Percentiles rank a stretch among this genome's conserved stretches.
These are phyloP conservation scores for Pulicaria dysenterica DNA, from an alignment of 129 eudicot genomes.

Conservation along the genomic window DNA sequence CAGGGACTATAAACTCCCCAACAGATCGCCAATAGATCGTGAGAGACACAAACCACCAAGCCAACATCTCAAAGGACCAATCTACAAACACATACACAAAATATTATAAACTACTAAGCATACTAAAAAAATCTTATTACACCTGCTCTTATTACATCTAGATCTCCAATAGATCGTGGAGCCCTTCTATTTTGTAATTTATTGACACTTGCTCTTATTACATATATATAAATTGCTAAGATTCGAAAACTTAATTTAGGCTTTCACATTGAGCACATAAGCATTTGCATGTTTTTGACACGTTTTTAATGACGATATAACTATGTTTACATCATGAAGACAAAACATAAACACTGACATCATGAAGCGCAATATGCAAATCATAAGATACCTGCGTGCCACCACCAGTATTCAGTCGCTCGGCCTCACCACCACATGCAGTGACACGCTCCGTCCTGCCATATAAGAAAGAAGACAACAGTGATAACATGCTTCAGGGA, in stretches of 20 bases:
- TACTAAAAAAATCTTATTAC: background rate
- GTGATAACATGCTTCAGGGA: no score
- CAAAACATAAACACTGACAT: background rate
- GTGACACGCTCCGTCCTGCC: constrained; percentile 88
- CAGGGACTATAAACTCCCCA: constrained; percentile 94
- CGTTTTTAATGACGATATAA: background rate
- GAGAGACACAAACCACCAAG: constrained; percentile 99
- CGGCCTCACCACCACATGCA: constrained; percentile 94
- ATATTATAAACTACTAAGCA: constrained; percentile 4
- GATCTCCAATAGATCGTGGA: no score
- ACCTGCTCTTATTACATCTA: no score
- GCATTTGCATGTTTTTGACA: background rate
- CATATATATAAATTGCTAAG: background rate
- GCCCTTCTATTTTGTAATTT: constrained; percentile 6
- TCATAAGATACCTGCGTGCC: constrained; percentile 75
- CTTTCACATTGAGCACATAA: no score
- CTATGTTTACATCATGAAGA: background rate
- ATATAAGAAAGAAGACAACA: no score
- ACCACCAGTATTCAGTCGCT: constrained; percentile 96
- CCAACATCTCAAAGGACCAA: constrained; percentile 99
- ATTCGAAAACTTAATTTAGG: no score
- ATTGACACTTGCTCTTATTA: constrained; percentile 2
- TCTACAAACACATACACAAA: constrained; percentile 44
- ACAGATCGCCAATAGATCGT: constrained; percentile 95
- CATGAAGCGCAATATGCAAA: background rate